Base-by-base conservation (phyloP, 2,329 filamentous ascomycete genomes). In the Alternaria gansuensis region DNA sequence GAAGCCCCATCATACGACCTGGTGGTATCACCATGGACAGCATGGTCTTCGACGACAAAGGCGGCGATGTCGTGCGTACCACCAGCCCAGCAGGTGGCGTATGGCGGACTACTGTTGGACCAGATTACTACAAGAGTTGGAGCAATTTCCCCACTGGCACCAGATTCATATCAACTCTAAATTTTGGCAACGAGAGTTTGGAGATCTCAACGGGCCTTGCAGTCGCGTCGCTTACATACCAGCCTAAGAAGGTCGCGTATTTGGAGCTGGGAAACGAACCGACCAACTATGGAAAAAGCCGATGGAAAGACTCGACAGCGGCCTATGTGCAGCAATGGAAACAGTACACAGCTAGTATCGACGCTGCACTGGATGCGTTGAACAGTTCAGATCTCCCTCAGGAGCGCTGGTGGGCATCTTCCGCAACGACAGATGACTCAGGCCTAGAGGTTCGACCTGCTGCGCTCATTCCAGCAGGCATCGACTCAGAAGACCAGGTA, bases 331-430 rank as follows among this genome's bases (percentile, higher is more conserved):
- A 46, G 45, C 39, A 62, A 26, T 60, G 57, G 59, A 59, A 62
- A 3, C 34, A 57, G 5, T 62, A 56, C 28, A 57, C 59, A 2
- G 51, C 31, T 8, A 58, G 44, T 3, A 62, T 62, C 9, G 57
- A 60, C 21, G 39, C 44, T 1, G 48, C 57, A 2, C 23, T 62
- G 17, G 40, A 62, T 17, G 46, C 51, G 2, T 41, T 49, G 3
- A 51, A 45, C 29, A 34, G 26, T 23, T 52, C 51, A 21, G 41
- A 14, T 29, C 55, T 59, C 0, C 46, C 36, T 6, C 43, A 54
- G 28, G 46, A 53, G 43, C 56, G 49, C 36, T 62, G 56, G 59
- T 62, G 59, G 59, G 59, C 59, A 17, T 62, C 59, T n/a, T 62
- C 59, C 7, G 59, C 59, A 9, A 62, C 57, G 14, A 62, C 59